Percentiles rank a stretch among this genome's conserved stretches.
phyloP scores from a whole-genome alignment of 768 basidiomycete genomes.

The Lentinula guzmanii region DNA sequence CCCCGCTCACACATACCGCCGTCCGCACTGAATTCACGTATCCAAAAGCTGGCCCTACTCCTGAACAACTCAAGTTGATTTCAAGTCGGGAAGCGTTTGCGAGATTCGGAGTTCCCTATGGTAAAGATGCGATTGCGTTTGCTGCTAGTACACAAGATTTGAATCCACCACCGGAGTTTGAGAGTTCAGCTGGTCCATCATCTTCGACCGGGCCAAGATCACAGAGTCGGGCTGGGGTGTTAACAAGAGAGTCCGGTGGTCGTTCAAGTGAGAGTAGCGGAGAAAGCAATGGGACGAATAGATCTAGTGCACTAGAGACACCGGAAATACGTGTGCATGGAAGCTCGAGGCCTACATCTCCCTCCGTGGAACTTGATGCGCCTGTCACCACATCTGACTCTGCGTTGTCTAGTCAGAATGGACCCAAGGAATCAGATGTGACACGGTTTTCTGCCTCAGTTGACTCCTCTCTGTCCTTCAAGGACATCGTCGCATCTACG shows the following conservation, averaged over 20 bases:
- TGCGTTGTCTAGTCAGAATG: neutral
- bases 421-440: neutral
- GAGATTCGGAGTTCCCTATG: constrained; percentile 73
- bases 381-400: neutral
- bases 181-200: constrained; percentile 16
- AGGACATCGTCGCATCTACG: neutral
- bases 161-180: constrained; percentile 47
- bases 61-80: constrained; percentile 62
- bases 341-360: neutral
- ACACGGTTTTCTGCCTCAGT: neutral
- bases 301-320: neutral
- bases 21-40: constrained; percentile 67
- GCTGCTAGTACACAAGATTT: constrained; percentile 40
- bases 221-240: neutral
- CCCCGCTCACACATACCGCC: constrained; percentile 71
- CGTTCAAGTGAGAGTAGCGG: constrained; percentile 2
- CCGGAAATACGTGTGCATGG: constrained; percentile 1
- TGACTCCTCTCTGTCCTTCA: neutral
- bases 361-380: neutral
- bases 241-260: neutral
- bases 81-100: constrained; percentile 60
- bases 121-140: constrained; percentile 64
- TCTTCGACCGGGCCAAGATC: neutral
- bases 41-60: constrained; percentile 56
- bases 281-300: neutral